phyloP scores from a whole-genome alignment of 768 basidiomycete genomes.

The Hydnomerulius pinastri region DNA sequence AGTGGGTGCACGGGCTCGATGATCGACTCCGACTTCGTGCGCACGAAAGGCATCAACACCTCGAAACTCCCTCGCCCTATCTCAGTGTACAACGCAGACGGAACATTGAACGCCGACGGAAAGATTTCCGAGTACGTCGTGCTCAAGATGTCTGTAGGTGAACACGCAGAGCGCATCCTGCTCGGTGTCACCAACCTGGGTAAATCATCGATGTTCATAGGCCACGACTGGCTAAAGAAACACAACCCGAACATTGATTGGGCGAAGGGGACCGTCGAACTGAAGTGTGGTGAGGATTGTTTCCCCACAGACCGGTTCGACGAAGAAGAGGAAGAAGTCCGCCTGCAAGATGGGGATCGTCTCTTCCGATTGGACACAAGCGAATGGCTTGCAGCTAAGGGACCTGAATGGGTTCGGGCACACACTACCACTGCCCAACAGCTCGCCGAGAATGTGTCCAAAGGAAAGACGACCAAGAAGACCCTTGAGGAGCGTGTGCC shows the following conservation, averaged over 20 bases:
- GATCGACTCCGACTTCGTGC: conserved; percentile 9
- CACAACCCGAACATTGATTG: conserved; percentile 16
- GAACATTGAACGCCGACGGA: conserved; percentile 5
- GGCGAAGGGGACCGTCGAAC: no score
- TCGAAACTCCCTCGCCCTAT: conserved; percentile 7
- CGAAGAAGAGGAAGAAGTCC: no score
- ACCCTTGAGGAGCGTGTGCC: no score
- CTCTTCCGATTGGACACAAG: no score
- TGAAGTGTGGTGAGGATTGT: no score
- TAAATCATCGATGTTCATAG: background rate
- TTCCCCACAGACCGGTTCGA: no score
- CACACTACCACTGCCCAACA: no score
- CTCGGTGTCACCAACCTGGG: background rate
- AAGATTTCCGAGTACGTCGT: conserved; percentile 6
- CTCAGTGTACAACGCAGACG: conserved; percentile 21
- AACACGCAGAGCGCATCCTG: background rate
- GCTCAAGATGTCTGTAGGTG: background rate
- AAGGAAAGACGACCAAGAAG: no score
- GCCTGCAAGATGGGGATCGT: no score
- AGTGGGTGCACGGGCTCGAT: conserved; percentile 13
- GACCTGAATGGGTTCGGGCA: no score
- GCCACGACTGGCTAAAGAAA: conserved; percentile 24
- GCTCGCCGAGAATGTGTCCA: no score
- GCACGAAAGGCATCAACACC: background rate
- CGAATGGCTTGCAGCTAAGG: no score